Evolutionary conservation across 805 yeast species (phyloP), one percentile per base, ranked within the genome.

Genomic region (Candida chauliodis): DNA sequence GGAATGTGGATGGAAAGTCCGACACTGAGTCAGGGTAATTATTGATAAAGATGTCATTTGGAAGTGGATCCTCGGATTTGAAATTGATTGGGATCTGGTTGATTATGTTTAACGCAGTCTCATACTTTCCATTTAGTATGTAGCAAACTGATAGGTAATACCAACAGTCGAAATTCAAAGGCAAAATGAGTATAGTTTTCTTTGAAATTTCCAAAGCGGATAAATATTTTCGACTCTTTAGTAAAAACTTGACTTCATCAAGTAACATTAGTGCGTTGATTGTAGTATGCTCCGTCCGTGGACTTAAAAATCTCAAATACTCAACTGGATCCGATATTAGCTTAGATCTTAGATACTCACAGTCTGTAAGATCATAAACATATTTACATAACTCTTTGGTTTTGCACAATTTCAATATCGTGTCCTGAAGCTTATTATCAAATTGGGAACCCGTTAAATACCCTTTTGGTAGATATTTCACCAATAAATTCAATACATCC

Each of bases 141-240:
- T 86, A 80, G 24, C 78, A 73, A 43, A 78, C 66, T 4, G 84
- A 75, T 30, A 87, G 63, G 25, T 67, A 63, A 42, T 74, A 75
- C 96, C 96, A 87, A 20, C 83, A 65, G 36, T 71, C 75, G 53
- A 81, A 87, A 54, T 83, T 91, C 2, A 86, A 69, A 0, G 95
- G 95, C n/a, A 84, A 66, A 2, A 84, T 68, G 36, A 74, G 67
- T 14, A 84, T 79, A 4, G 89, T 76, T 18, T 75, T 67, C 14
- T 69, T 60, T 0, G 95, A 84, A 8, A 81, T 61, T 16, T 67
- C 58, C 13, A 77, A 55, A 0, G 95, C 95, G 30, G 75, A 53
- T 27, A 69, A 73, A 13, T 70, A 64, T n/a, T 76, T 52, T 18
- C 65, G 58, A 52, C 81, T 82, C 6, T 72, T 52, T 4, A 81